Conservation (phyloP, 352 stramenopile species). For the Pythium coloratum region DNA sequence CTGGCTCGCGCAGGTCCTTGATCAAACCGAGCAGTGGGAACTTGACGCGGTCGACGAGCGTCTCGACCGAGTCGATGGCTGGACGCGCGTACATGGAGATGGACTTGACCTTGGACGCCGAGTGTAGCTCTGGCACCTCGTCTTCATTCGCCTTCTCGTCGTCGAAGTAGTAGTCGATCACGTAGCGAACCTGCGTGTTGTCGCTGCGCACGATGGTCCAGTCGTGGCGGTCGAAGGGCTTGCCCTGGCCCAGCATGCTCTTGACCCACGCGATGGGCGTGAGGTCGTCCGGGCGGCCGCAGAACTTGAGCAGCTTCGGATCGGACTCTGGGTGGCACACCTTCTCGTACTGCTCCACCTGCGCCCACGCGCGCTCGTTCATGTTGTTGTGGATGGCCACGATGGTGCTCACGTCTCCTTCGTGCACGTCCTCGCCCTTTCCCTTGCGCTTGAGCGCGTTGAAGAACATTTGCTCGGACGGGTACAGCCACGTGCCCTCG, state of each 20-base stretch:
- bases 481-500: constrained; percentile 97
- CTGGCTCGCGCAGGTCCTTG: constrained; percentile 45
- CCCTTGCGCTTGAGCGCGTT: constrained; percentile 97
- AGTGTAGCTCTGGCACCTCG: constrained; percentile 83
- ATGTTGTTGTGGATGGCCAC: constrained; percentile 99
- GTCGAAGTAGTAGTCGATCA: constrained; percentile 99
- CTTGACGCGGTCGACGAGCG: constrained; percentile 80
- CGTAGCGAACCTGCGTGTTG: constrained; percentile 94
- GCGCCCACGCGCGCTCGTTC: constrained; percentile 98
- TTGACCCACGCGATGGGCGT: constrained; percentile 95
- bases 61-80: constrained; percentile 73
- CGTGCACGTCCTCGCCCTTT: constrained; percentile 96
- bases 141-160: constrained; percentile 80
- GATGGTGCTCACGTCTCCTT: constrained; percentile 93
- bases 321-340: constrained; percentile 71
- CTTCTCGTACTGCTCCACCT: constrained; percentile 98
- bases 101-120: constrained; percentile 79
- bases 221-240: constrained; percentile 98
- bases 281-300: constrained; percentile 95
- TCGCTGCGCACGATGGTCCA: constrained; percentile 94
- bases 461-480: constrained; percentile 99
- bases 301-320: constrained; percentile 96
- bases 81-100: constrained; percentile 89
- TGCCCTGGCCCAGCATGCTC: constrained; percentile 76
- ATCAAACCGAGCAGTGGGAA: constrained; percentile 63